Evolutionary conservation across 192 early-diverging fungal species (phyloP).

Genomic region (Anaeromyces robustus): DNA sequence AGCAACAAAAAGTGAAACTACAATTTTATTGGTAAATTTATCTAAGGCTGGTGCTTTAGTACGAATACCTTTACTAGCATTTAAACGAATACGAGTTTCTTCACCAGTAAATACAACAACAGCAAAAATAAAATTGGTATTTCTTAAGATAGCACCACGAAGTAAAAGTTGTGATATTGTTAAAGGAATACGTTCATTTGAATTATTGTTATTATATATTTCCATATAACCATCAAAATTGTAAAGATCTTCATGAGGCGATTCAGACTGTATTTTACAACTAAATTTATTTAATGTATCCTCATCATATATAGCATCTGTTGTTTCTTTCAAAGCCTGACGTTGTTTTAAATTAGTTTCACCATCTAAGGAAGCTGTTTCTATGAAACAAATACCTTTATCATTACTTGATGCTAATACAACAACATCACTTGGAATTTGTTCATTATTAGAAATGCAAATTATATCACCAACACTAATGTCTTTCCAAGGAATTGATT

Average conservation of each 20-base stretch:
- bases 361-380: slow-evolving; percentile 74
- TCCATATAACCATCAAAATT: slow-evolving; percentile 68
- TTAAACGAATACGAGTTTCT: slow-evolving; percentile 31
- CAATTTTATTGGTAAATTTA: slow-evolving; percentile 18
- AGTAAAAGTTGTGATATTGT: slow-evolving; percentile 67
- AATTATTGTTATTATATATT: slow-evolving; percentile 14
- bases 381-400: slow-evolving; percentile 67
- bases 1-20: slow-evolving; percentile 13
- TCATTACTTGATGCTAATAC: slow-evolving; percentile 50
- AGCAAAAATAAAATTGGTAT: slow-evolving; percentile 64
- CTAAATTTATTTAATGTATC: slow-evolving; percentile 26
- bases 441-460: slow-evolving; percentile 56
- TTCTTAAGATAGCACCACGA: slow-evolving; percentile 69
- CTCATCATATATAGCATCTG: slow-evolving; percentile 20
- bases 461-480: slow-evolving; percentile 61
- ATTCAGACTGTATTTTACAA: slow-evolving; percentile 53
- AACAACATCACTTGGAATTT: slow-evolving; percentile 67
- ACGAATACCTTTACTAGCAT: slow-evolving; percentile 14
- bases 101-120: slow-evolving; percentile 44
- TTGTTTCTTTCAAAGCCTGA: slow-evolving; percentile 48
- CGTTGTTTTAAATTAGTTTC: slow-evolving; percentile 80
- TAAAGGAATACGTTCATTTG: slow-evolving; percentile 30
- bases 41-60: slow-evolving; percentile 20
- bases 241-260: slow-evolving; percentile 64
- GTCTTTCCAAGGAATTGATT: not conserved